These are phyloP conservation scores for Metarhizium album DNA, from an alignment of 2,329 filamentous ascomycete species.

Conservation along the genomic window DNA sequence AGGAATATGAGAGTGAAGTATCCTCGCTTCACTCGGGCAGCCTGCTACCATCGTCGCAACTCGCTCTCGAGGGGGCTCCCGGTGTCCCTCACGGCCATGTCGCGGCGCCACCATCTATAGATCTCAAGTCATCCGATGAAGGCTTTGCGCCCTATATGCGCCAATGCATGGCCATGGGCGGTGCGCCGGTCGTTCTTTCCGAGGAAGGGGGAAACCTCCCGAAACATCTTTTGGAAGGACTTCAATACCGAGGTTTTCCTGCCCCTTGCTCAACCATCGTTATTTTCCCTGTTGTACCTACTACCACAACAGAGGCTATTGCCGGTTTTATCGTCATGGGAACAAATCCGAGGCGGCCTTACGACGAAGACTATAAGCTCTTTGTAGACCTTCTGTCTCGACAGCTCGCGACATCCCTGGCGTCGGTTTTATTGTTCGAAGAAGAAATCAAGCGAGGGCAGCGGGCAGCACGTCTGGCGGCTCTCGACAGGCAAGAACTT, in stretches of 20 bases:
- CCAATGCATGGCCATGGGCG: slow-evolving; percentile 57
- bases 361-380: slow-evolving; percentile 69
- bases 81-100: slow-evolving; percentile 56
- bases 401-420: slow-evolving; percentile 69
- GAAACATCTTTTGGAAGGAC: slow-evolving; percentile 49
- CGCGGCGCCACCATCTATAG: slow-evolving; percentile 49
- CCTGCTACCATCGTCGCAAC: slow-evolving; percentile 47
- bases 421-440: slow-evolving; percentile 72
- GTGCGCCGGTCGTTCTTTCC: slow-evolving; percentile 56
- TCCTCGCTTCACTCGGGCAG: slow-evolving; percentile 63
- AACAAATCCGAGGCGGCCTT: slow-evolving; percentile 66
- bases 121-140: slow-evolving; percentile 57
- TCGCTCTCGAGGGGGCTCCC: slow-evolving; percentile 60
- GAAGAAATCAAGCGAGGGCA: slow-evolving; percentile 71
- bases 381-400: slow-evolving; percentile 66
- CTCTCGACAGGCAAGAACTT: slow-evolving; percentile 65
- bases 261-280: slow-evolving; percentile 61
- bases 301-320: slow-evolving; percentile 56
- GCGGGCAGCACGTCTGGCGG: slow-evolving; percentile 61
- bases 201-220: slow-evolving; percentile 58
- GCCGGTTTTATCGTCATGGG: slow-evolving; percentile 73
- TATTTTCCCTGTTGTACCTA: slow-evolving; percentile 69
- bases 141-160: slow-evolving; percentile 69
- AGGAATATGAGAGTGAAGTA: slow-evolving; percentile 60
- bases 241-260: slow-evolving; percentile 61